Base-by-base conservation (phyloP, 1,284 basidiomycete genomes). In the Cystobasidiaceae sp. region DNA sequence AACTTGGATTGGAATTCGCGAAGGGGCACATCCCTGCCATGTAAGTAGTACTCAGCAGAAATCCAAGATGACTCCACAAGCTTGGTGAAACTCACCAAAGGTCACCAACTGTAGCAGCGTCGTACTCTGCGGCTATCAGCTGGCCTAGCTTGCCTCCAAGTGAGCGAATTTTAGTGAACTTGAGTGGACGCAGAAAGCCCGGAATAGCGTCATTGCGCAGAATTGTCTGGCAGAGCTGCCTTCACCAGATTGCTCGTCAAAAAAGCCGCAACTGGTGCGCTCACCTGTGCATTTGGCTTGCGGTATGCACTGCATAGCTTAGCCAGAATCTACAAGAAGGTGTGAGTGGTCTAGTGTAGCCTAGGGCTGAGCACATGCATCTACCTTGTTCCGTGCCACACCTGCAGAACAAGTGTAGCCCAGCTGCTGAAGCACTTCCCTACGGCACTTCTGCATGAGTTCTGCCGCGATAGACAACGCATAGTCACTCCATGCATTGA, bases 321-420 rank as follows among this genome's bases (percentile, higher is more conserved):
- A 3, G 73, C 70, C 11, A 72, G 62, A 60, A 72, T 72, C 70
- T 71, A 56, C 28, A 50, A 70, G 71, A n/a, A 51, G 74, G 72
- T 56, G 68, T 69, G 65, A 39, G 37, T 11, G n/a, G 37, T 11
- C 37, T n/a, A n/a, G n/a, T n/a, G n/a, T n/a, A n/a, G n/a, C n/a
- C n/a, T n/a, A n/a, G n/a, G n/a, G n/a, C n/a, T n/a, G 50, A n/a
- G 41, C 52, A 61, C 43, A 59, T 48, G 2, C 37, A 27, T n/a
- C 8, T 44, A 92, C 89, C 83, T 98, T 98, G 77, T 97, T 98
- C 70, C 88, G 82, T 1, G 90, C 87, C 62, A 98, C 88, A 1
- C 96, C 96, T 84, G 96, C 94, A 49, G 91, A 93, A 55, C 90
- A 96, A 6, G 92, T 93, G 74, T 99, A 98, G 17, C 91, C 89